Percentiles rank a stretch among this genome's conserved stretches.
phyloP scores from a whole-genome alignment of 306 rosid genomes.

The Trifolium pratense region DNA sequence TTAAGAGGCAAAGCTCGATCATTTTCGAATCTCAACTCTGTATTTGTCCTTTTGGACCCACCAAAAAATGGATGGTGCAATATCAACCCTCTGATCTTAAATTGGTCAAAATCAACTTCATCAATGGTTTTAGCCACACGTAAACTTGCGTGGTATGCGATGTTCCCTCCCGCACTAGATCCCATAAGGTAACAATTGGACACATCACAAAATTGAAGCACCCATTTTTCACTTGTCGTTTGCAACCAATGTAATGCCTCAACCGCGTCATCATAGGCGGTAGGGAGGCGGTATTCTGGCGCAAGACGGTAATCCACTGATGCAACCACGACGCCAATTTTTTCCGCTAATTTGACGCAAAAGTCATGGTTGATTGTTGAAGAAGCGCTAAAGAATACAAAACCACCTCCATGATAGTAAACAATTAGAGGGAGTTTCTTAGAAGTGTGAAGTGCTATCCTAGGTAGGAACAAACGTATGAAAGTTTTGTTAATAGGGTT shows the following conservation, averaged over 20 bases:
- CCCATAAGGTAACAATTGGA: constrained; percentile 48
- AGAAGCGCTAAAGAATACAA: constrained; percentile 36
- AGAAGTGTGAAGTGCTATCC: background rate
- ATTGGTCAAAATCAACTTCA: constrained; percentile 1
- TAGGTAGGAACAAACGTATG: constrained; percentile 50
- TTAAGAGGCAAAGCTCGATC: constrained; percentile 32
- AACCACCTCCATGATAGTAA: constrained; percentile 53
- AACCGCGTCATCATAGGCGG: constrained; percentile 52
- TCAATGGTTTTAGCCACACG: constrained; percentile 9
- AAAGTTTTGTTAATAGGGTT: constrained; percentile 41
- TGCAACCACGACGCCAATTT: constrained; percentile 37
- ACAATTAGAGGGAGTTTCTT: constrained; percentile 44
- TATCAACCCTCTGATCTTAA: constrained; percentile 51
- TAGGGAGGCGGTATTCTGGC: constrained; percentile 47
- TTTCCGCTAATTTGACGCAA: constrained; percentile 38
- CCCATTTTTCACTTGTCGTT: constrained; percentile 41
- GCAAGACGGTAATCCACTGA: constrained; percentile 51
- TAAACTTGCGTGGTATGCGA: constrained; percentile 44
- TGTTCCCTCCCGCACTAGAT: constrained; percentile 54
- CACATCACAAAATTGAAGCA: constrained; percentile 37
- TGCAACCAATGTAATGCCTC: constrained; percentile 48
- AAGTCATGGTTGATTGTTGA: constrained; percentile 37
- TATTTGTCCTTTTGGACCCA: constrained; percentile 48
- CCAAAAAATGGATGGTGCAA: constrained; percentile 59
- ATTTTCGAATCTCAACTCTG: constrained; percentile 44